Percentiles rank a stretch among this genome's conserved stretches.
These are phyloP conservation scores for Umbelopsis sp. DNA, from an alignment of 371 early-diverging fungal species.

Conservation along the genomic window DNA sequence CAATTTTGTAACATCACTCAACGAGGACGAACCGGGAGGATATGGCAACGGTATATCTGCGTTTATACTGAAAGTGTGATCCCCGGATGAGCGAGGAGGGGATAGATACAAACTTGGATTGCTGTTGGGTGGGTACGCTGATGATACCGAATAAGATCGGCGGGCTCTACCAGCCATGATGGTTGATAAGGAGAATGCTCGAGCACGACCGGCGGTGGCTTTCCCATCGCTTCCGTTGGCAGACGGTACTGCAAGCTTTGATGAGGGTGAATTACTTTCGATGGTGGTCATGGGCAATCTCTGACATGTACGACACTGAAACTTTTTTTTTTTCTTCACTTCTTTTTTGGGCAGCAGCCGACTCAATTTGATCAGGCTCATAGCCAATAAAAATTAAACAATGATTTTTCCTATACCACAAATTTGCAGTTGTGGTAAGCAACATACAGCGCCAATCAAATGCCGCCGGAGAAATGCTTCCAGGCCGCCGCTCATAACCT, in stretches of 20 bases:
- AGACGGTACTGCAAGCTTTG: not conserved
- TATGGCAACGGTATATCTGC: constrained; percentile 7
- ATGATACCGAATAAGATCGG: constrained; percentile 56
- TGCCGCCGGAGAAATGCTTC: too few relatives aligned
- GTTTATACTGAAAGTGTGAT: constrained; percentile 19
- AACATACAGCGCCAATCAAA: too few relatives aligned
- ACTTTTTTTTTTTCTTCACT: too few relatives aligned
- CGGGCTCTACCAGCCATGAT: constrained; percentile 43
- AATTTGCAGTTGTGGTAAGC: too few relatives aligned
- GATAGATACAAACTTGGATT: constrained; percentile 31
- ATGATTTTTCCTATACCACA: too few relatives aligned
- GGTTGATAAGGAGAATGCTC: constrained; percentile 44
- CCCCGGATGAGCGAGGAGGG: constrained; percentile 22
- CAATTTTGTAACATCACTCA: constrained; percentile 16
- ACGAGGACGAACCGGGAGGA: constrained; percentile 1
- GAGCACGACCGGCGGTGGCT: constrained; percentile 27
- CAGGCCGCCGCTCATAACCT: too few relatives aligned
- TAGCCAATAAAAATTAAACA: too few relatives aligned
- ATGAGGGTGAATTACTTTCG: not conserved
- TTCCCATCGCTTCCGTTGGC: not conserved
- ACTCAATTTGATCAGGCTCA: too few relatives aligned
- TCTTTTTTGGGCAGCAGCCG: too few relatives aligned
- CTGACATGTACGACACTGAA: not conserved
- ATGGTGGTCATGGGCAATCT: not conserved
- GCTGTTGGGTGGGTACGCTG: constrained; percentile 42